Evolutionary conservation across 2,329 filamentous ascomycete genomes (phyloP), one percentile per base, ranked within the genome.

Genomic region (Penicillium sp.): DNA sequence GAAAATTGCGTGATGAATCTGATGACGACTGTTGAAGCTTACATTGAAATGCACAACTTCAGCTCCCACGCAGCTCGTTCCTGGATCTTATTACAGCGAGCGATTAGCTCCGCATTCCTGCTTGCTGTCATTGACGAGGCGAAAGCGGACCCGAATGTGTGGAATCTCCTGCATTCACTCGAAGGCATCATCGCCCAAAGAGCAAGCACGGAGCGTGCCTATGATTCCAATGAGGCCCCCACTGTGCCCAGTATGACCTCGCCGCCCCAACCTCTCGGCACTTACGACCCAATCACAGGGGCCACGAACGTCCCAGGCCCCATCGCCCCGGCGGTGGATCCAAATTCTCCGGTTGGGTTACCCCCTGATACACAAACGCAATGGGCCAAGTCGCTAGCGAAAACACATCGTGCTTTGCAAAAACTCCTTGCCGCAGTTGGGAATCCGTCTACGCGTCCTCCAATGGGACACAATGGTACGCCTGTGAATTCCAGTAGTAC

Each of bases 11-110:
- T 87, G 36, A 76, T 80, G 47, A 82, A 80, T 60, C 73, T 87
- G 5, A 79, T 82, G 62, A 78, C 65, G 6, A 83, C 83, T 0
- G 82, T 87, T 11, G 82, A 85, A 64, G 82, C 83, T 0, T 87
- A 85, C 67, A 78, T 86, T 3, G 84, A 85, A 50, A 72, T 87
- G 55, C 73, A 78, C 53, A 66, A 70, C 8, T 68, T 76, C 47
- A 77, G 72, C 57, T 72, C 72, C 3, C 75, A 77, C 46, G 77
- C 74, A 1, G 72, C 76, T 16, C 74, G 78, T 11, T 78, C 77
- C 5, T 80, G 78, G 78, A 78, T 79, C 47, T 72, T 73, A 21
- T 60, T 80, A 23, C 78, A 80, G 58, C 75, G 78, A 25, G 75
- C 77, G 33, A 78, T 80, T 55, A 79, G 77, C 49, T 77, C 75